phyloP scores from a whole-genome alignment of 441 rosid species.

The Croton laevigatus region DNA sequence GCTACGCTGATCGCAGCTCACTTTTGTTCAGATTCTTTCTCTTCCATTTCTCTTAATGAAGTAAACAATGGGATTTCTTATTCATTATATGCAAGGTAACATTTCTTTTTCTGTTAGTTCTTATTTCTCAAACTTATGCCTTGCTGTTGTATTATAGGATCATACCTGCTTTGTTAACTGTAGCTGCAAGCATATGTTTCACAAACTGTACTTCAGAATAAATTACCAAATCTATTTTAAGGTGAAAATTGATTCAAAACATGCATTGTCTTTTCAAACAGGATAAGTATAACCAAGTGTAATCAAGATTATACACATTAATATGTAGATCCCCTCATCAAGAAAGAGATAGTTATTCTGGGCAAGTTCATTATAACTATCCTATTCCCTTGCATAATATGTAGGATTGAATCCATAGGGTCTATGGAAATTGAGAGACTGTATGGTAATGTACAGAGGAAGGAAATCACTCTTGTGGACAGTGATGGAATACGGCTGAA shows the following conservation, averaged over 20 bases:
- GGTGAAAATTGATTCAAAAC: not conserved
- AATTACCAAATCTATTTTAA: not conserved
- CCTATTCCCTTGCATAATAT: constrained; percentile 13
- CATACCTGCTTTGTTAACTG: not conserved
- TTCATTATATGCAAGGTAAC: constrained; percentile 81
- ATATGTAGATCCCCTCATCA: not conserved
- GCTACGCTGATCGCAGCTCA: constrained; percentile 78
- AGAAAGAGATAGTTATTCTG: not conserved
- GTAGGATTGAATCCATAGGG: constrained; percentile 85
- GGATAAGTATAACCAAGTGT: not conserved
- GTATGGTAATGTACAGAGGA: constrained; percentile 52
- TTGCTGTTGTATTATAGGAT: not conserved
- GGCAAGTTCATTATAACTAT: not conserved
- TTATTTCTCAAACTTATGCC: constrained; percentile 8
- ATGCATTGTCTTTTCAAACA: not conserved
- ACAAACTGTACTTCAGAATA: not conserved
- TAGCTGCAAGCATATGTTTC: not conserved
- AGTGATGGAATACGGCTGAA: constrained; percentile 59
- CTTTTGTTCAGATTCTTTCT: constrained; percentile 82
- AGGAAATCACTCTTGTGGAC: constrained; percentile 70
- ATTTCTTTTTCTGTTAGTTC: constrained; percentile 10
- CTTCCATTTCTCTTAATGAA: constrained; percentile 65
- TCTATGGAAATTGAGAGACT: constrained; percentile 61
- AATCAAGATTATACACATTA: not conserved
- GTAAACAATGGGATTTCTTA: constrained; percentile 57